These are phyloP conservation scores for Scedosporium boydii DNA, from an alignment of 2,329 filamentous ascomycete species.

Conservation along the genomic window DNA sequence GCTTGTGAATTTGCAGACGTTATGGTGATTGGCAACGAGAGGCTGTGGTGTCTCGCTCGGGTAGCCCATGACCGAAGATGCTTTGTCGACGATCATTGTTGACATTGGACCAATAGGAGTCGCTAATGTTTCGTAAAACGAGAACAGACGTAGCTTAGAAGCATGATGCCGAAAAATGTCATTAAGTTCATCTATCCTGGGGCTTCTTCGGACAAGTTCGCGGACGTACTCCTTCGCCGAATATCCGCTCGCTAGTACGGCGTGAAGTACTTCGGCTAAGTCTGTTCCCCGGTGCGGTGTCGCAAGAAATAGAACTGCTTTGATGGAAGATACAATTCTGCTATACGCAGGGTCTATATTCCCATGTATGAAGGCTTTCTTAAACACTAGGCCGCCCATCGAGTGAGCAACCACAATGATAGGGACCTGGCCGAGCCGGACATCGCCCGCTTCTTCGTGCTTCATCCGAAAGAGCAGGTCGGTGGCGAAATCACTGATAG, in stretches of 20 bases:
- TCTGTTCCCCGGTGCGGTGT: background rate
- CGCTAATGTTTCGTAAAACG: background rate
- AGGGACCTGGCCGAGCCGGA: background rate
- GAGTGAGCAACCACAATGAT: conserved; percentile 1
- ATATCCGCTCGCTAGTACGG: background rate
- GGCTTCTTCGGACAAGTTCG: background rate
- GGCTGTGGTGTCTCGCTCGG: background rate
- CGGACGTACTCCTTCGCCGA: background rate
- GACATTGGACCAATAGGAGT: background rate
- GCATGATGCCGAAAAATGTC: background rate
- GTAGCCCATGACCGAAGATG: background rate
- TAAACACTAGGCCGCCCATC: background rate
- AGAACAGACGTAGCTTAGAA: background rate
- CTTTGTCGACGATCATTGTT: background rate
- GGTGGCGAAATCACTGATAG: conserved; percentile 14
- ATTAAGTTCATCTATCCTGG: background rate
- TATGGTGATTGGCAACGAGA: background rate
- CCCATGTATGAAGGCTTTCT: background rate
- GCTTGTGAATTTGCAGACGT: background rate
- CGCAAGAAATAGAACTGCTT: background rate
- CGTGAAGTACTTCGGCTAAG: background rate
- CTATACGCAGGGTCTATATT: background rate
- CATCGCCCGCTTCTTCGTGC: background rate
- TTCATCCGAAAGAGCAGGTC: conserved; percentile 9
- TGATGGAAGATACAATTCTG: background rate